These are phyloP conservation scores for Eleusine indica DNA, from an alignment of 176 grass and related monocot genomes.

Conservation along the genomic window DNA sequence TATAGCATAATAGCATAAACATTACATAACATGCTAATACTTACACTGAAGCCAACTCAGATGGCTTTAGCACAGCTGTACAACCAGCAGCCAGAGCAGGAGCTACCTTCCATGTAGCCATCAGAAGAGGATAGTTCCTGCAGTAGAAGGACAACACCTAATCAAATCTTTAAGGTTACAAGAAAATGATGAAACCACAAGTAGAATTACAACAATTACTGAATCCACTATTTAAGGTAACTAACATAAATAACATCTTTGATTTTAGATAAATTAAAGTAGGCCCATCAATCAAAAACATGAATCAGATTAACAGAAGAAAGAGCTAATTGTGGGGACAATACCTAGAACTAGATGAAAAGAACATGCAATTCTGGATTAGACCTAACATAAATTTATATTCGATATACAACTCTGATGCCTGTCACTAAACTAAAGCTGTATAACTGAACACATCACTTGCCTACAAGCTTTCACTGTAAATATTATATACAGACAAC, in stretches of 20 bases:
- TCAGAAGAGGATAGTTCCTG: constrained; percentile 98
- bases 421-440: neutral
- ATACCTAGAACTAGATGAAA: neutral
- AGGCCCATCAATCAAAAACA: neutral
- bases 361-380: neutral
- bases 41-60: constrained; percentile 92
- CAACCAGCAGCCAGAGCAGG: constrained; percentile 98
- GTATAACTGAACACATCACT: neutral
- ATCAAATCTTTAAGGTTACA: neutral
- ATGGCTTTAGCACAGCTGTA: constrained; percentile 95
- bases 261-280: neutral
- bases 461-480: neutral
- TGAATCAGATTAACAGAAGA: constrained; percentile 15
- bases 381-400: neutral
- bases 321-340: neutral
- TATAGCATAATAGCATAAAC: constrained; percentile 28
- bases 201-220: constrained; percentile 21
- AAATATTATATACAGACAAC: constrained; percentile 1
- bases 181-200: constrained; percentile 3
- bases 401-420: neutral
- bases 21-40: constrained; percentile 35
- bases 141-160: constrained; percentile 1
- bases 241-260: neutral
- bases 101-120: constrained; percentile 99
- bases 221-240: neutral